These are phyloP conservation scores for Rosa rugosa DNA, from an alignment of 306 rosid species.

Conservation along the genomic window DNA sequence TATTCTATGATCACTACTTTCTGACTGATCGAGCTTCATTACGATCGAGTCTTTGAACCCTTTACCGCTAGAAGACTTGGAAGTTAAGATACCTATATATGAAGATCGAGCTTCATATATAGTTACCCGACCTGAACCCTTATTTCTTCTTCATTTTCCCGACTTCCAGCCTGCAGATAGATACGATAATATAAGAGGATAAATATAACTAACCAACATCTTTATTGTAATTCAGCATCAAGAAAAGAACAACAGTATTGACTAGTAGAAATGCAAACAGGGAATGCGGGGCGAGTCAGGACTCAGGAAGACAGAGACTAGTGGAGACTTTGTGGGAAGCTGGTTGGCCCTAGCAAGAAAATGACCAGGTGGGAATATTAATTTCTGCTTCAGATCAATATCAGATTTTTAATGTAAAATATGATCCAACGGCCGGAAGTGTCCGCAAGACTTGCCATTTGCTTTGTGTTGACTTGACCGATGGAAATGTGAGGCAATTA, in stretches of 20 bases:
- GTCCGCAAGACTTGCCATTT: background rate
- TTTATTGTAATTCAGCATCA: background rate
- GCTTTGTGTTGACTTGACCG: constrained; percentile 14
- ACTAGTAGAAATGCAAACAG: background rate
- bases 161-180: background rate
- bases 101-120: too few species aligned
- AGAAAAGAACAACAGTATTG: background rate
- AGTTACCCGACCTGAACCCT: too few species aligned
- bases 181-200: background rate
- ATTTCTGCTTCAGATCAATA: background rate
- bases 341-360: background rate
- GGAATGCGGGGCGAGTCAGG: background rate
- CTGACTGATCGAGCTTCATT: background rate
- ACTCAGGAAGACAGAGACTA: background rate
- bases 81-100: background rate
- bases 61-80: background rate
- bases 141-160: background rate
- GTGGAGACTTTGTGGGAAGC: constrained; percentile 2
- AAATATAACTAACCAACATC: too few species aligned
- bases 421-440: constrained; percentile 7
- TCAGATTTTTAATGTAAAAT: background rate
- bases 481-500: constrained; percentile 2
- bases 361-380: too few species aligned
- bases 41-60: background rate
- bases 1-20: background rate